Base-by-base conservation (phyloP, 352 stramenopile genomes). In the Phytophthora megakarya region DNA sequence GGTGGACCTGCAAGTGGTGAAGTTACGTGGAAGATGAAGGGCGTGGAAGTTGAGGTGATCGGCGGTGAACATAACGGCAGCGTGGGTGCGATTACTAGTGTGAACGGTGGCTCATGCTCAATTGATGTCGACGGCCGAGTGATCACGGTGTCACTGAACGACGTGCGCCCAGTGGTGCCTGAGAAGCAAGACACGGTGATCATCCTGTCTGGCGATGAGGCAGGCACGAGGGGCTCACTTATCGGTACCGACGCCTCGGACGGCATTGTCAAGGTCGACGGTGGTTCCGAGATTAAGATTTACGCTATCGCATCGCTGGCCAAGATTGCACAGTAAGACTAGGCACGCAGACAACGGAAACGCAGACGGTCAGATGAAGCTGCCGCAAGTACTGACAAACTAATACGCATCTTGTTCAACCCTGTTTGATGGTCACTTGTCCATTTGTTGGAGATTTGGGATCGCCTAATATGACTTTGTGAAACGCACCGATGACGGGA, bases 241-340 rank as follows among this genome's bases (percentile, higher is more conserved):
- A 96, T 96, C 61, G 88, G 88, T 73, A 92, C 87, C n/a, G 86
- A 96, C 68, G 78, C 76, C 13, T 83, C 86, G 19, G 88, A 96
- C 47, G 88, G 88, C 65, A 96, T 96, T 60, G 88, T 96, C 44
- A 96, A 96, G 78, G 84, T 96, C 16, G 88, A 96, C 48, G 84
- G 84, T 48, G 83, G 82, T 53, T 93, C 86, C 25, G 88, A 96
- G 73, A 96, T 96, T 74, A 96, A 96, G 73, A 94, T 95, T 76
- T 96, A 91, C 67, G 78, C 84, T 21, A 81, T 95, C 48, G 82
- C 81, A 28, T 85, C 79, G 58, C 70, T 96, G 53, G 88, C 86
- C 13, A 96, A 96, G 76, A 76, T 95, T 49, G 84, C 79, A 35
- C 83, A 93, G 76, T 92, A 87, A 89, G 56, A 65, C 38, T 68